A percentile compares a stretch with the other conserved stretches of the same genome.
phyloP scores from a whole-genome alignment of 2,329 filamentous ascomycete genomes.

The Dactylella cylindrospora region DNA sequence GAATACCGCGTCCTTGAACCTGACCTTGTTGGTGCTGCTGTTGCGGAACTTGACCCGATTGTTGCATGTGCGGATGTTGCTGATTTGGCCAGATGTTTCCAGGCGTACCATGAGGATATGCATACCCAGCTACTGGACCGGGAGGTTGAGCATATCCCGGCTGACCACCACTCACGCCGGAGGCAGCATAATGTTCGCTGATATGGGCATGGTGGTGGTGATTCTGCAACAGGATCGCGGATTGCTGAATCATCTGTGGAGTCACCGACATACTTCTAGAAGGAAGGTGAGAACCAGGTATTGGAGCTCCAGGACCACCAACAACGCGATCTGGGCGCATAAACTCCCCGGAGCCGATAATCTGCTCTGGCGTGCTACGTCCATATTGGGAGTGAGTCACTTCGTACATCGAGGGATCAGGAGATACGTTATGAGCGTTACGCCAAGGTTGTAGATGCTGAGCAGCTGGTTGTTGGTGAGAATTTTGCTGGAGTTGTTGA shows the following conservation, averaged over 20 bases:
- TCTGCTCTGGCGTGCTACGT: conserved; percentile 13
- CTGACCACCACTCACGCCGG: too few relatives aligned
- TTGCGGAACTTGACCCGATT: too few relatives aligned
- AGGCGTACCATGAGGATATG: conserved; percentile 9
- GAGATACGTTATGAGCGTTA: background rate
- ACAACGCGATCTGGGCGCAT: conserved; percentile 15
- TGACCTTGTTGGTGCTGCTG: conserved; percentile 21
- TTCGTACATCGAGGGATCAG: conserved; percentile 1
- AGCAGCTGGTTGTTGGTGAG: conserved; percentile 12
- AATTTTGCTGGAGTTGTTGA: background rate
- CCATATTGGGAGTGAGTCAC: background rate
- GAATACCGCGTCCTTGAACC: conserved; percentile 12
- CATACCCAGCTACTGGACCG: background rate
- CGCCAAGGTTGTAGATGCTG: conserved; percentile 38
- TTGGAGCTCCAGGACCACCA: background rate
- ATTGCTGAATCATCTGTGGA: conserved; percentile 33
- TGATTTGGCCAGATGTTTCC: conserved; percentile 12
- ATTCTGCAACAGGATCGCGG: conserved; percentile 12
- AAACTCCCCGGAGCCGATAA: conserved; percentile 17
- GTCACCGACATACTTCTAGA: conserved; percentile 24
- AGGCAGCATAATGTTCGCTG: conserved; percentile 14
- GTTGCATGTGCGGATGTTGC: conserved; percentile 12
- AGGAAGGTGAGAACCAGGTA: conserved; percentile 1
- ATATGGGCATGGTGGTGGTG: too few relatives aligned
- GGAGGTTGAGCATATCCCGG: conserved; percentile 13